A percentile compares a stretch with the other conserved stretches of the same genome.
Evolutionary conservation across 441 rosid species (phyloP).

Genomic region (Lagerstroemia fauriei): DNA sequence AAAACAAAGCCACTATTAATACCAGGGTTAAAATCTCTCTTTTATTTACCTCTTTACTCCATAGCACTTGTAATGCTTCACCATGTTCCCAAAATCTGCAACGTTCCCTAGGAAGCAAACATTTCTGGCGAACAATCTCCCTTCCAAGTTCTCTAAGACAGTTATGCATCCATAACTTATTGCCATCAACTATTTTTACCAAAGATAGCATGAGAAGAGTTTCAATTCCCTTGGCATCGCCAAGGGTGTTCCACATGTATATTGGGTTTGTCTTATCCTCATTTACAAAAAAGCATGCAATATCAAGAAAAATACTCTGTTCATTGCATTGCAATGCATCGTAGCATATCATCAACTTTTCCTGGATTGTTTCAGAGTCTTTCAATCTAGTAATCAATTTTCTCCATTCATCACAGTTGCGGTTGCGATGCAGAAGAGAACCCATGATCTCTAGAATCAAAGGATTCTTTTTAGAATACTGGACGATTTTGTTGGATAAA

Average conservation of each 20-base stretch:
- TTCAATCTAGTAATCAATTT: neutral
- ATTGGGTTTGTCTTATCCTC: neutral
- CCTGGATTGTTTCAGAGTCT: neutral
- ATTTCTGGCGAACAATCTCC: fast-evolving
- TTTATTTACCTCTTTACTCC: neutral
- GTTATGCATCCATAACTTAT: neutral
- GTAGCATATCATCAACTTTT: conserved; percentile 3
- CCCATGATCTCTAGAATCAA: conserved; percentile 9
- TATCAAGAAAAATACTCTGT: neutral
- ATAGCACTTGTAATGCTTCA: neutral
- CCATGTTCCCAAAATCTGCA: neutral
- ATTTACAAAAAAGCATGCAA: neutral
- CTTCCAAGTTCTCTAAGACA: neutral
- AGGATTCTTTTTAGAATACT: neutral
- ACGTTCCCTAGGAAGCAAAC: fast-evolving
- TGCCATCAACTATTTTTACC: neutral
- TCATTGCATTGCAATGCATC: neutral
- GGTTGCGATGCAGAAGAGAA: neutral
- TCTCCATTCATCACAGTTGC: neutral
- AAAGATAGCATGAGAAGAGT: neutral
- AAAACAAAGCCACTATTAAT: neutral
- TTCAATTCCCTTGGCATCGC: neutral
- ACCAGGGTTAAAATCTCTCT: neutral
- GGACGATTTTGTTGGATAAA: neutral
- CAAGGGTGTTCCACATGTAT: neutral